phyloP scores from a whole-genome alignment of 1,284 basidiomycete genomes.

The Neonothopanus nambi region DNA sequence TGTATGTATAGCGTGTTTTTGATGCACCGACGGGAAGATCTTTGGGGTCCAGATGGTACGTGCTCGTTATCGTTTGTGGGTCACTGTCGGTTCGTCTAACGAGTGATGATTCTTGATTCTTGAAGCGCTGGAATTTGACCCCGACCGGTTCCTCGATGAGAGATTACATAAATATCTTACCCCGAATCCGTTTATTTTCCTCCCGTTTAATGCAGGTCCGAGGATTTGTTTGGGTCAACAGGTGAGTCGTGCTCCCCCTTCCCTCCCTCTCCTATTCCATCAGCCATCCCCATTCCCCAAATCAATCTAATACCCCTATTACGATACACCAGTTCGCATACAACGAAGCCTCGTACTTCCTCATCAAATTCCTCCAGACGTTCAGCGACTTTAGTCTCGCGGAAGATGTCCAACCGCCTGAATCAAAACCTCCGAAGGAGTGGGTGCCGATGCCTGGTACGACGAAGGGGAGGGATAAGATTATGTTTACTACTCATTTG shows the following conservation, averaged over 20 bases:
- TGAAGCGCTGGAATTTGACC: slow-evolving; percentile 53
- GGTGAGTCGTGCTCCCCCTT: slow-evolving; percentile 24
- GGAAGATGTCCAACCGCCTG: slow-evolving; percentile 37
- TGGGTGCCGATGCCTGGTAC: slow-evolving; percentile 33
- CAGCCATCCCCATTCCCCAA: not conserved
- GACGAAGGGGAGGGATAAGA: slow-evolving; percentile 38
- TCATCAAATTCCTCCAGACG: slow-evolving; percentile 43
- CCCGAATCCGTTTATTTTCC: slow-evolving; percentile 59
- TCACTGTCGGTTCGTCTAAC: no score
- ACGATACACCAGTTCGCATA: slow-evolving; percentile 48
- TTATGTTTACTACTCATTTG: slow-evolving; percentile 36
- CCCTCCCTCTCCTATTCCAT: not conserved
- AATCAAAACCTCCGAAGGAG: slow-evolving; percentile 32
- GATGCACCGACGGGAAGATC: slow-evolving; percentile 40
- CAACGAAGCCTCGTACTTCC: slow-evolving; percentile 41
- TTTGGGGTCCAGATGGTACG: slow-evolving; percentile 47
- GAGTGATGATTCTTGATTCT: no score
- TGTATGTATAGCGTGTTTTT: slow-evolving; percentile 32
- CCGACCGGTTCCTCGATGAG: slow-evolving; percentile 59
- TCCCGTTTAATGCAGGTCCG: slow-evolving; percentile 60
- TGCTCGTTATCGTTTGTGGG: not conserved
- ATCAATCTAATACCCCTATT: no score
- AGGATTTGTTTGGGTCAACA: slow-evolving; percentile 64
- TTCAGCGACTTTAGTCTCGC: slow-evolving; percentile 48
- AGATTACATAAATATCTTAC: slow-evolving; percentile 49